These are phyloP conservation scores for Moesziomyces globuligerus DNA, from an alignment of 1,284 basidiomycete genomes.

Conservation along the genomic window DNA sequence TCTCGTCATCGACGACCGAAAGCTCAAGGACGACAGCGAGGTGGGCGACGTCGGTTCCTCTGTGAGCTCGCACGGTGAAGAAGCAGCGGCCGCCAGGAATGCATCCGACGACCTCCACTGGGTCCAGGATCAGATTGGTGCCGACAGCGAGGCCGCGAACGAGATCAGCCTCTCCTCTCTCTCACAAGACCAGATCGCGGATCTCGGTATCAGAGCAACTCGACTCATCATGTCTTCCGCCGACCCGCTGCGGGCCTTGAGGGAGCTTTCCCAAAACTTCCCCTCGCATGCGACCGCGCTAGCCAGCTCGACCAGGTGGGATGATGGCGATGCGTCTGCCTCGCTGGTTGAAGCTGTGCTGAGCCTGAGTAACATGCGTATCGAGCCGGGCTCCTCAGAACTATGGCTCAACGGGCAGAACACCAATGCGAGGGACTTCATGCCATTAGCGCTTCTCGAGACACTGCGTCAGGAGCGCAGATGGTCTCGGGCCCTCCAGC, in stretches of 20 bases:
- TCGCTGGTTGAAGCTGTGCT: conserved; percentile 39
- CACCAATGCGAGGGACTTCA: conserved; percentile 33
- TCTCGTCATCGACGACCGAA: conserved; percentile 75
- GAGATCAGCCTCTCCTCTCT: conserved; percentile 19
- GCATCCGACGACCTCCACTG: conserved; percentile 16
- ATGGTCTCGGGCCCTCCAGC: conserved; percentile 70
- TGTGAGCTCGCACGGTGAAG: conserved; percentile 8
- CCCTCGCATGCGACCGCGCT: conserved; percentile 52
- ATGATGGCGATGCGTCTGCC: conserved; percentile 14
- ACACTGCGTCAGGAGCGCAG: conserved; percentile 77
- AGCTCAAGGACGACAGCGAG: conserved; percentile 43
- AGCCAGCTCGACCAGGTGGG: conserved; percentile 42
- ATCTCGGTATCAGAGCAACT: conserved; percentile 50
- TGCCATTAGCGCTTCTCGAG: conserved; percentile 40
- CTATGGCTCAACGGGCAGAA: conserved; percentile 63
- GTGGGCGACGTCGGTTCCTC: conserved; percentile 32
- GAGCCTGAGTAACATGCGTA: conserved; percentile 24
- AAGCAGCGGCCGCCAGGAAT: neutral
- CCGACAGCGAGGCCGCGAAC: conserved; percentile 1
- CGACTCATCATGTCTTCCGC: conserved; percentile 46
- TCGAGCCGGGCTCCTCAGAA: conserved; percentile 50
- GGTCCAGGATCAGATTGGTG: conserved; percentile 34
- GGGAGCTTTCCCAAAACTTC: conserved; percentile 61
- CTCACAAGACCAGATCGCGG: conserved; percentile 24
- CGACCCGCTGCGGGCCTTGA: conserved; percentile 59